Percentiles rank a stretch among this genome's conserved stretches.
Conservation (phyloP, 768 basidiomycete species). For the Psilocybe subaeruginosa region DNA sequence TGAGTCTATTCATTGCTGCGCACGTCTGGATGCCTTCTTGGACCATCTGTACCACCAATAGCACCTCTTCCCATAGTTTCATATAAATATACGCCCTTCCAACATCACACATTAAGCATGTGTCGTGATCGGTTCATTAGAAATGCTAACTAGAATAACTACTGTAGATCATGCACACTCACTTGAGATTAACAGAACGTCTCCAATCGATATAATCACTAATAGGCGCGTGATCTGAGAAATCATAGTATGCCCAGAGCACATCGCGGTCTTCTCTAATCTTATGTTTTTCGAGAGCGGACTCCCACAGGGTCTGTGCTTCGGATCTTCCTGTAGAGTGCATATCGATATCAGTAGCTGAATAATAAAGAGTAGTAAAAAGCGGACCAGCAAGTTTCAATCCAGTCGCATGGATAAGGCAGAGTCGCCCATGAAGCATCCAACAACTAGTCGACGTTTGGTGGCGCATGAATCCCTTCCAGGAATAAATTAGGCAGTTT, state of each 20-base stretch:
- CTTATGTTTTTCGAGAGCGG: neutral
- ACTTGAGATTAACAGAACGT: neutral
- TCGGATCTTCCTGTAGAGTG: neutral
- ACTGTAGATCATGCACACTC: no score
- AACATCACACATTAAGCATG: no score
- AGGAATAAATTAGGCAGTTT: neutral
- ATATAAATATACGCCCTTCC: no score
- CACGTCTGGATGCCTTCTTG: no score
- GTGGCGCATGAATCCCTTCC: neutral
- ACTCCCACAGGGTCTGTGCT: neutral
- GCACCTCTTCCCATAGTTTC: no score
- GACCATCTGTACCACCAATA: no score
- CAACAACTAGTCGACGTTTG: neutral
- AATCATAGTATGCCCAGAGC: slow-evolving; percentile 4
- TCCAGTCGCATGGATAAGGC: neutral
- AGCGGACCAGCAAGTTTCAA: neutral
- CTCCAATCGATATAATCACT: slow-evolving; percentile 6
- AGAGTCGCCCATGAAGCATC: slow-evolving; percentile 3
- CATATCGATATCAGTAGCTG: neutral
- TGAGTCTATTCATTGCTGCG: no score
- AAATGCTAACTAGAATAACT: no score
- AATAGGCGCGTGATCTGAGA: neutral
- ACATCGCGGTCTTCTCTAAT: slow-evolving; percentile 1
- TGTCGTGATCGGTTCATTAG: no score
- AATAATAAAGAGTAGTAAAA: neutral